Percentiles rank a stretch among this genome's conserved stretches.
phyloP scores from a whole-genome alignment of 495 filamentous ascomycete species.

The Durotheca rogersii region DNA sequence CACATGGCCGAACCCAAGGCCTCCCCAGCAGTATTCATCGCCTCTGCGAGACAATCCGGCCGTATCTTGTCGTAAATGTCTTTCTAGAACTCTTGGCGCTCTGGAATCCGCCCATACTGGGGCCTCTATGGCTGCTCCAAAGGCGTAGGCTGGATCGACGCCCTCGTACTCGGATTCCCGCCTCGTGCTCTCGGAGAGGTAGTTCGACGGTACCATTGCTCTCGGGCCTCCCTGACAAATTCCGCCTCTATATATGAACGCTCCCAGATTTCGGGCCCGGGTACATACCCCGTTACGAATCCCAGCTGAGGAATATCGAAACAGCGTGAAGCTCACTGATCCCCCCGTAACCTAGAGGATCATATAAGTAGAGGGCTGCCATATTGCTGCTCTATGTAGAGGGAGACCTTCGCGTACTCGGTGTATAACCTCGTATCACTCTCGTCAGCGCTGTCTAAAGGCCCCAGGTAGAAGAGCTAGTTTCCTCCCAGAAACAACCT shows the following conservation, averaged over 20 bases:
- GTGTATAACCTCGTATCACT: slow-evolving; percentile 65
- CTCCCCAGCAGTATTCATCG: slow-evolving; percentile 50
- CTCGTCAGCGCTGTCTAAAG: slow-evolving; percentile 61
- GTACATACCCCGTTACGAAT: too few species aligned
- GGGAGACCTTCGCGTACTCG: slow-evolving; percentile 69
- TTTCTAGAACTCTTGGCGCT: too few species aligned
- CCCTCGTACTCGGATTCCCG: too few species aligned
- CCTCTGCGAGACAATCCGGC: too few species aligned
- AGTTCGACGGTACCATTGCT: slow-evolving; percentile 52
- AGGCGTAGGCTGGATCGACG: too few species aligned
- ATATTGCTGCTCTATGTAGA: slow-evolving; percentile 52
- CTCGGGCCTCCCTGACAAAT: too few species aligned
- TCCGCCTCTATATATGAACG: too few species aligned
- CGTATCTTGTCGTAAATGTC: too few species aligned
- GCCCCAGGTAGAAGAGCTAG: slow-evolving; percentile 68
- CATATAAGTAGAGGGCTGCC: slow-evolving; percentile 37
- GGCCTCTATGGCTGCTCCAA: slow-evolving; percentile 59
- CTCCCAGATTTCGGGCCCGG: slow-evolving; percentile 58
- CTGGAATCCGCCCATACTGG: too few species aligned
- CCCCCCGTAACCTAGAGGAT: too few species aligned
- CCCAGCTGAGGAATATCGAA: too few species aligned
- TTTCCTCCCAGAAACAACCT: slow-evolving; percentile 59
- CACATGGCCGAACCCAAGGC: slow-evolving; percentile 48
- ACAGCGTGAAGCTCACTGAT: too few species aligned
- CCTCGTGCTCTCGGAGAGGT: slow-evolving; percentile 65